A percentile compares a stretch with the other conserved stretches of the same genome.
Evolutionary conservation across 75 land plant genomes (phyloP).

Genomic region (Adiantum capillusveneris): DNA sequence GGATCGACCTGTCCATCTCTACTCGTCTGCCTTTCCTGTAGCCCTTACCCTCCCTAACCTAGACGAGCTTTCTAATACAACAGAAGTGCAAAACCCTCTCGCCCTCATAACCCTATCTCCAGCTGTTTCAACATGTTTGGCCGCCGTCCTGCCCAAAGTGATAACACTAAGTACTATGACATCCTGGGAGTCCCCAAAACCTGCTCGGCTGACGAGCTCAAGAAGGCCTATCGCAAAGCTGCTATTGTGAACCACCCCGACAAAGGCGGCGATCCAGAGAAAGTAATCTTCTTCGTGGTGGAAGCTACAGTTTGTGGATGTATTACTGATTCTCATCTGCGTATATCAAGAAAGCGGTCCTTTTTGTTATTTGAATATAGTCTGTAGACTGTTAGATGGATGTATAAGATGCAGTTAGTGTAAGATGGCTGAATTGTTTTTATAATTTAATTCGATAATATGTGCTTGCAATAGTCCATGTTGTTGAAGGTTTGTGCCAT

Average conservation of each 20-base stretch:
- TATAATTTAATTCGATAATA: too few relatives aligned
- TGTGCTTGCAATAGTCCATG: too few relatives aligned
- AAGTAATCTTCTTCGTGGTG: conserved; percentile 18
- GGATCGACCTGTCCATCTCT: too few relatives aligned
- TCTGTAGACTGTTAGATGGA: not conserved
- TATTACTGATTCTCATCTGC: not conserved
- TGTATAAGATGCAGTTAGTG: too few relatives aligned
- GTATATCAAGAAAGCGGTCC: not conserved
- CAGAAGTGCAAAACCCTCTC: too few relatives aligned
- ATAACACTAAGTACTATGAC: conserved; percentile 54
- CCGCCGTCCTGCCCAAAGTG: conserved; percentile 48
- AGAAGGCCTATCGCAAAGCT: conserved; percentile 67
- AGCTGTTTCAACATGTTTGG: not conserved
- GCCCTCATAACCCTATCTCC: too few relatives aligned
- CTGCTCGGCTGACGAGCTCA: conserved; percentile 50
- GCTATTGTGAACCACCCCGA: conserved; percentile 73
- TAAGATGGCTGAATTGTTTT: too few relatives aligned
- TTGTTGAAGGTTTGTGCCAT: too few relatives aligned
- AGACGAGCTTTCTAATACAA: too few relatives aligned
- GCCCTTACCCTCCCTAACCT: too few relatives aligned
- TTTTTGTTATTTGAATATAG: not conserved
- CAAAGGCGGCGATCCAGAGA: conserved; percentile 68
- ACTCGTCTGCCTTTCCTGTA: too few relatives aligned
- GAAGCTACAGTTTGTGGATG: not conserved
- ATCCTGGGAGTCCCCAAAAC: conserved; percentile 49